Base-by-base conservation (phyloP, 768 basidiomycete species). In the Collybiopsis luxurians region DNA sequence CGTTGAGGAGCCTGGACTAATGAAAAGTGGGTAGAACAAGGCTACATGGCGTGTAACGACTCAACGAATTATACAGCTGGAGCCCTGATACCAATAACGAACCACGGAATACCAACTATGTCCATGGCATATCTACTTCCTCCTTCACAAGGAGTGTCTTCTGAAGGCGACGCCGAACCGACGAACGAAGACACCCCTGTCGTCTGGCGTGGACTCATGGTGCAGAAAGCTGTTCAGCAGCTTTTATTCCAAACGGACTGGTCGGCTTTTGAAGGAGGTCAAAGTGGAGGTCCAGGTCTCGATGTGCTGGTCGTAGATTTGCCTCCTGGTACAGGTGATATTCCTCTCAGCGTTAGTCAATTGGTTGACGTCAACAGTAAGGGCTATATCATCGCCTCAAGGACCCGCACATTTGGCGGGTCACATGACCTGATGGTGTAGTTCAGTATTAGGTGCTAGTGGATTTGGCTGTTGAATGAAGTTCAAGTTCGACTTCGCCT, bases 141-240 rank as follows among this genome's bases (percentile, higher is more conserved):
- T 1, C 73, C 75, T 55, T 65, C 77, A 1, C 3, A 36, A 43
- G 1, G 9, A 26, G 31, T 34, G 15, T 34, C 38, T 31, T 17
- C 38, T 23, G 10, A 15, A 17, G 19, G 13, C 24, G 11, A 36
- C 19, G 4, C 13, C 34, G 38, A 42, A 44, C 43, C 75, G 42
- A 74, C 81, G 2, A 79, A 79, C 53, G 78, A 79, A 34, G 92
- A 95, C 66, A 84, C 86, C 0, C 87, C 95, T 0, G 80, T 98
- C 30, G 92, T 96, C 28, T 99, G 96, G 96, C 81, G 96, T 24
- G 96, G 96, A 2, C 80, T 97, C 21, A 98, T 98, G 96, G 96
- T 98, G 1, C 95, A 96, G 73, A 98, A 98, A 67, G 95, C 95
- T 24, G 93, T 95, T 0, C 95, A 98, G 68, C 95, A 98, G 67